Evolutionary conservation across 1,284 basidiomycete species (phyloP).

Genomic region (Cutaneotrichosporon sp.): DNA sequence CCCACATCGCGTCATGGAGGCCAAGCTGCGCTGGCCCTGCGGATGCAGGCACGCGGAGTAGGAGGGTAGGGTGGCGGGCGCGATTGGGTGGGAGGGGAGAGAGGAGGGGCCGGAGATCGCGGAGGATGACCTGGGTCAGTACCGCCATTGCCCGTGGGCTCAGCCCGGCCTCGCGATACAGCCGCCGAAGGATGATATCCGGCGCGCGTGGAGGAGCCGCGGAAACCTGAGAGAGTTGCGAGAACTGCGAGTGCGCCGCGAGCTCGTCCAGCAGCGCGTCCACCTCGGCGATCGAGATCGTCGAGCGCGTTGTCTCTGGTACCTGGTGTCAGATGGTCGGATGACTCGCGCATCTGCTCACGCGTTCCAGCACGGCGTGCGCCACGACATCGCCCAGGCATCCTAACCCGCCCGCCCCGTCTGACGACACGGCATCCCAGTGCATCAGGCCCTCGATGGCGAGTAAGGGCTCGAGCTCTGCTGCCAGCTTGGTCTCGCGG

Average conservation of each 20-base stretch:
- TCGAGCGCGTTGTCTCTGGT: constrained; percentile 20
- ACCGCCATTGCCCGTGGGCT: constrained; percentile 64
- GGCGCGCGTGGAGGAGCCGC: neutral
- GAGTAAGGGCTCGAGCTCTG: constrained; percentile 60
- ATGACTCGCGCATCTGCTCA: neutral
- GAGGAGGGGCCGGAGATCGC: constrained; percentile 74
- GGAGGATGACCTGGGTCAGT: constrained; percentile 78
- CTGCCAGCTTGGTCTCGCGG: constrained; percentile 68
- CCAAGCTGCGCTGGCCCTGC: constrained; percentile 59
- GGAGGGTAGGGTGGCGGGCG: constrained; percentile 34
- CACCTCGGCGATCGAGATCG: constrained; percentile 56
- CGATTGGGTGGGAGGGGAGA: constrained; percentile 61
- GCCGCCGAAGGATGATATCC: constrained; percentile 29
- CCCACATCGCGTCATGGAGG: constrained; percentile 65
- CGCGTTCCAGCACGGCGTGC: constrained; percentile 47
- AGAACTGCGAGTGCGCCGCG: constrained; percentile 66
- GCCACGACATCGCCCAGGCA: constrained; percentile 70
- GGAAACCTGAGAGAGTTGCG: constrained; percentile 53
- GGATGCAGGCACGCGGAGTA: constrained; percentile 38
- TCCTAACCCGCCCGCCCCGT: constrained; percentile 56
- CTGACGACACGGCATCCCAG: constrained; percentile 57
- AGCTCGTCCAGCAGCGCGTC: constrained; percentile 71
- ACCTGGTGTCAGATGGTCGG: constrained; percentile 1
- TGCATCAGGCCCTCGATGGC: constrained; percentile 54
- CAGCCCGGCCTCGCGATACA: constrained; percentile 44